Base-by-base conservation (phyloP, 768 basidiomycete genomes). In the Mycena galericulata region DNA sequence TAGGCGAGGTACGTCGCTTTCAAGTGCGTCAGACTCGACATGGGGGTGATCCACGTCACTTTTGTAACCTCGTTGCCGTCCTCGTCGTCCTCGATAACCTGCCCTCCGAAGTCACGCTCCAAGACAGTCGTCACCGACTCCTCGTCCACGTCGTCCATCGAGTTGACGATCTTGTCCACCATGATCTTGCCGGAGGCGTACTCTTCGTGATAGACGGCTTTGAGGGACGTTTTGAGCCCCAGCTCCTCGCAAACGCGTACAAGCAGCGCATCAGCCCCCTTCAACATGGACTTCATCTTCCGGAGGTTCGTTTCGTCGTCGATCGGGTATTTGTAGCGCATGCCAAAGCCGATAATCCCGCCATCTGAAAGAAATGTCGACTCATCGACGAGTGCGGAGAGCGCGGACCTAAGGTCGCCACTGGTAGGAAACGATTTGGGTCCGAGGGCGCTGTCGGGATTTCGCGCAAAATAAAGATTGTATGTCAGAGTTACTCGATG, bases 291-390 rank as follows among this genome's bases (percentile, higher is more conserved):
- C 12, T 51, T 26, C 38, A 78, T 43, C 1, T 41, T 11, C 8
- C 27, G 0, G 36, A 63, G 64, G 14, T 59, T 20, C 46, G 15
- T 55, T 27, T 18, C 38, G 15, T 24, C 29, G 29, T 41, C 62
- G 57, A 82, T 55, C 2, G 82, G 79, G 63, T 85, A 86, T 55
- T 72, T 71, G 71, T 82, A 78, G 1, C 70, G 71, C 10, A 86
- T 72, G 9, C 80, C 79, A 53, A 85, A 87, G 3, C 78, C 81
- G 17, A 87, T 74, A 15, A 61, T 72, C 1, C 85, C 84, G 9
- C 85, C 83, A 2, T 79, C 34, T 0, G 82, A 79, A 14, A 87
- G 74, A 63, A 85, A 82, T 2, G 50, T 38, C 4, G 71, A 60
- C 58, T 82, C 76, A 4, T 67, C 34, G 9, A 86, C 74, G 20